Percentiles rank a stretch among this genome's conserved stretches.
phyloP scores from a whole-genome alignment of 208 protist species.

The Trypanosoma rangeli region DNA sequence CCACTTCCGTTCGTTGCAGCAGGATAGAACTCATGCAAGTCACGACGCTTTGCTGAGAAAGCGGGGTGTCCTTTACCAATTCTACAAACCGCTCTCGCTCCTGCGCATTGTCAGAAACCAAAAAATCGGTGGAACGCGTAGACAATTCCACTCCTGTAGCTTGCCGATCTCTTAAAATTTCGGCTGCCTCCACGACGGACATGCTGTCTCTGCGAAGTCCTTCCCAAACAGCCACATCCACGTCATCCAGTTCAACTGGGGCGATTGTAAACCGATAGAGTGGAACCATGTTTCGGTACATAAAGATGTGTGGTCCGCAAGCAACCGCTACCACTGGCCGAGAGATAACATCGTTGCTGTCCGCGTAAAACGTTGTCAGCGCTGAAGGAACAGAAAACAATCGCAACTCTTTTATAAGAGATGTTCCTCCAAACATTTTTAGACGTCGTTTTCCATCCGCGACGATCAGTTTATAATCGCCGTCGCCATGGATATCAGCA shows the following conservation, averaged over 20 bases:
- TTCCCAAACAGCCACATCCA: constrained; percentile 72
- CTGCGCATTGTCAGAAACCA: constrained; percentile 51
- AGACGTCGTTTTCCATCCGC: constrained; percentile 80
- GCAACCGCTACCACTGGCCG: constrained; percentile 88
- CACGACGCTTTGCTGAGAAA: constrained; percentile 71
- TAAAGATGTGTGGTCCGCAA: constrained; percentile 85
- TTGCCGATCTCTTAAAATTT: constrained; percentile 47
- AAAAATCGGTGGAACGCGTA: constrained; percentile 74
- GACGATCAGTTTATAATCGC: constrained; percentile 94
- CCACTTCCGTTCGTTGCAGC: constrained; percentile 58
- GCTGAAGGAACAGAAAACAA: constrained; percentile 88
- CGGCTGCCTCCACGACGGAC: constrained; percentile 37
- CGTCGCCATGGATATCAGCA: constrained; percentile 87
- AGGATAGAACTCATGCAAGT: constrained; percentile 89
- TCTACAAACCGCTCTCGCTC: constrained; percentile 57
- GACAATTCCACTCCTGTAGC: constrained; percentile 59
- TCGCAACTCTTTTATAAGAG: constrained; percentile 71
- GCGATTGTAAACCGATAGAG: constrained; percentile 92
- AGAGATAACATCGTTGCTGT: constrained; percentile 34
- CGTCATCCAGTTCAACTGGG: constrained; percentile 44
- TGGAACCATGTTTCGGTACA: constrained; percentile 91
- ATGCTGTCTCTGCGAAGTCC: constrained; percentile 33
- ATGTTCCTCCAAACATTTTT: constrained; percentile 83
- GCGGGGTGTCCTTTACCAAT: constrained; percentile 35
- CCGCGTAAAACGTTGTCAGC: constrained; percentile 84